These are phyloP conservation scores for Ustilaginoidea virens DNA, from an alignment of 2,329 filamentous ascomycete species.

Conservation along the genomic window DNA sequence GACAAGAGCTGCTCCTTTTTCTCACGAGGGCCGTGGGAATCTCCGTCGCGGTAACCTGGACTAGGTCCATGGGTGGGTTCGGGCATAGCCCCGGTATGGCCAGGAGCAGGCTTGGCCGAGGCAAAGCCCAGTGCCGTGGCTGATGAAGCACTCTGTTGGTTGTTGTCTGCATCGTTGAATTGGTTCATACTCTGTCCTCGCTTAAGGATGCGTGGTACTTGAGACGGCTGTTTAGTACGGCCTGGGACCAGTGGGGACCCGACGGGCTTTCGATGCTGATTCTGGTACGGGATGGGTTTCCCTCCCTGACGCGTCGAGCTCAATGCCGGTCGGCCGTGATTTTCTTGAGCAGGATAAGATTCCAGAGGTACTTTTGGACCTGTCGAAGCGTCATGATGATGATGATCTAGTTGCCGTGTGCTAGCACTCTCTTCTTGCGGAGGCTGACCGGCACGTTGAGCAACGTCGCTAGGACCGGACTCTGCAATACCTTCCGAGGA, in stretches of 20 bases:
- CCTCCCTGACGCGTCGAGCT: constrained; percentile 6
- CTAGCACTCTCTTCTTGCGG: neutral
- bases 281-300: neutral
- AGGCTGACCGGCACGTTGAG: neutral
- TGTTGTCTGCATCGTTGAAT: constrained; percentile 1
- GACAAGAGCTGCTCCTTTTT: constrained; percentile 34
- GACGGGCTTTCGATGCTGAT: neutral
- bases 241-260: constrained; percentile 1
- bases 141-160: constrained; percentile 6
- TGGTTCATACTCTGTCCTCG: constrained; percentile 16
- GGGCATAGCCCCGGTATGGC: neutral
- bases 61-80: neutral
- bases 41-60: constrained; percentile 4
- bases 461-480: too few species aligned
- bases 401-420: constrained; percentile 1
- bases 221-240: constrained; percentile 4
- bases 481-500: too few species aligned
- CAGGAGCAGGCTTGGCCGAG: constrained; percentile 8
- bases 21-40: constrained; percentile 13
- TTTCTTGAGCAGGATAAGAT: constrained; percentile 8
- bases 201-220: constrained; percentile 20
- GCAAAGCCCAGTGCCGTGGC: constrained; percentile 10
- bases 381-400: too few species aligned
- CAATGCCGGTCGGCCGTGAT: constrained; percentile 5
- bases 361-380: constrained; percentile 8